Percentiles rank a stretch among this genome's conserved stretches.
phyloP scores from a whole-genome alignment of 179 eudicot genomes.

The Heliamphora pulchella region DNA sequence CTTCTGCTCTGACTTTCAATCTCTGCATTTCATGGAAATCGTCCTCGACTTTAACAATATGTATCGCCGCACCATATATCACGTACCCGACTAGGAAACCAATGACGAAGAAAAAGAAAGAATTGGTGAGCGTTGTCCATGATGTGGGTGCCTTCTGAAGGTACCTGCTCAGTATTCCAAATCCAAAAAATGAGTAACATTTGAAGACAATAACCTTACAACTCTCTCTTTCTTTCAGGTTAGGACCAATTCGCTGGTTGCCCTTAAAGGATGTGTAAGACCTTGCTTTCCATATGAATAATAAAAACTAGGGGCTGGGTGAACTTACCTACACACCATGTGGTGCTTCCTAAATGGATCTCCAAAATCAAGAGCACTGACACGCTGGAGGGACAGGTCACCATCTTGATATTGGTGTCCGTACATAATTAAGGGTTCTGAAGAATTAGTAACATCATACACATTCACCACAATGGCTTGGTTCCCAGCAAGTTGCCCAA shows the following conservation, averaged over 20 bases:
- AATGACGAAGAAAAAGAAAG: constrained; percentile 31
- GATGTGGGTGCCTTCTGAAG: constrained; percentile 48
- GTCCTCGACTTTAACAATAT: constrained; percentile 50
- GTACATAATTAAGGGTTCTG: constrained; percentile 55
- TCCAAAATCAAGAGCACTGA: constrained; percentile 62
- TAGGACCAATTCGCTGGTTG: not conserved
- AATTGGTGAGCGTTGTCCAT: constrained; percentile 34
- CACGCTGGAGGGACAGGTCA: constrained; percentile 41
- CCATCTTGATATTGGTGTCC: constrained; percentile 43
- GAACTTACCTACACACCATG: constrained; percentile 54
- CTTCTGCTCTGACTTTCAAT: constrained; percentile 56
- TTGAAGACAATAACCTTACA: not conserved
- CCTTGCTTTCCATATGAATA: not conserved
- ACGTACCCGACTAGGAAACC: constrained; percentile 37
- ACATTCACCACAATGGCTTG: constrained; percentile 56
- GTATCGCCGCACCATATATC: constrained; percentile 38
- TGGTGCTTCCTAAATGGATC: constrained; percentile 68
- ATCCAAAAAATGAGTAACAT: not conserved
- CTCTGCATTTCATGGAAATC: constrained; percentile 53
- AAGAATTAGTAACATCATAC: constrained; percentile 53
- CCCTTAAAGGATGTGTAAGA: not conserved
- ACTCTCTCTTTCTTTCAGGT: not conserved
- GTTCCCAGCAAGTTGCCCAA: constrained; percentile 59
- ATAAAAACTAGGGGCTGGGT: not conserved
- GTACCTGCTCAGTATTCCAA: constrained; percentile 34